Evolutionary conservation across 176 grass and related monocot species (phyloP), one percentile per base, ranked within the genome.

Genomic region (Bonia amplexicaulis): DNA sequence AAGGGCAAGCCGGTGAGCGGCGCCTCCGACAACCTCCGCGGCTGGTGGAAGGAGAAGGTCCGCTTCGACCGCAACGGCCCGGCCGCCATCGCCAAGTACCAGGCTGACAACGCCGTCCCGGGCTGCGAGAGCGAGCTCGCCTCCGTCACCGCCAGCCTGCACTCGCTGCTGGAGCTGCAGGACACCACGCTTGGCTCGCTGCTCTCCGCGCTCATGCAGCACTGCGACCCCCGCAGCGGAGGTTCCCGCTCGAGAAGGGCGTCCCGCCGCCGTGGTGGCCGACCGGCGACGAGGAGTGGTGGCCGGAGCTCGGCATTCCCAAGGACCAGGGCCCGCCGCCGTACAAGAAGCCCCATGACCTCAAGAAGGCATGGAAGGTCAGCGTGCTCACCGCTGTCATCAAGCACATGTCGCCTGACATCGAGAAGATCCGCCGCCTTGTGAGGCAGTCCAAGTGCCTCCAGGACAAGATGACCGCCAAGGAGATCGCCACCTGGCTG

Each of bases 41-140:
- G 76, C 6, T 99, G 96, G 96, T 99, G 96, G 96, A 99, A 99
- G 81, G 96, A 99, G 83, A 99, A 94, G 81, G 96, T 99, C 44
- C 92, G 96, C n/a, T 99, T 99, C 25, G 96, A 99, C 84, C 85
- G 96, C 25, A 99, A 99, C 15, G 96, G 96, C 16, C 96, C 96
- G 1, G 93, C 96, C 0, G 96, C 96, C 57, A 96, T 99, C 80
- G 81, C 90, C 88, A 99, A 99, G 88, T 99, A 99, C 61, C 91
- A 86, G 69, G 89, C 75, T 0, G 96, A 99, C 64, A 90, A 99
- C 80, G 71, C 85, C 49, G 51, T 93, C 67, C 93, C 91, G 2
- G 91, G 96, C 12, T 71, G 81, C 9, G 84, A 89, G 78, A 92
- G 67, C 46, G 93, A 99, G 58, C 76, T 86, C 13, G 15, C 74